A percentile compares a stretch with the other conserved stretches of the same genome.
Evolutionary conservation across 208 protist genomes (phyloP).

Genomic region (Leishmania major): DNA sequence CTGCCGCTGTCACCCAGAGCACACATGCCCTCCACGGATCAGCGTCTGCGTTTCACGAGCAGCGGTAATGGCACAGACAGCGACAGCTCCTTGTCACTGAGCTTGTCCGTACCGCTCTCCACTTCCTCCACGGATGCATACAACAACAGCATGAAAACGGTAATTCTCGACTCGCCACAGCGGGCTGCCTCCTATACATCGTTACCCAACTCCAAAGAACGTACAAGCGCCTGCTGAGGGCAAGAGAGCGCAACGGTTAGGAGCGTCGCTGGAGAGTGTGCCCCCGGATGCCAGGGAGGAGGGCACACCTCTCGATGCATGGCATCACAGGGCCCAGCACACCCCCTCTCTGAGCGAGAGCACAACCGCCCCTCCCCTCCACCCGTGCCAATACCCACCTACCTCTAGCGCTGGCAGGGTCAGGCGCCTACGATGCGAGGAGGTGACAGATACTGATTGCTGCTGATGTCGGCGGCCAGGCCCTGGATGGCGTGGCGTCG

Average conservation of each 20-base stretch:
- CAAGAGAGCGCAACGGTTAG: background rate
- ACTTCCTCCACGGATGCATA: background rate
- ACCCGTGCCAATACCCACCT: background rate
- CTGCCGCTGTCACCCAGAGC: background rate
- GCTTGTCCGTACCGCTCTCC: background rate
- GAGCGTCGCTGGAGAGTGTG: background rate
- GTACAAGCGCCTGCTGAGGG: conserved; percentile 11
- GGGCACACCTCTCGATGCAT: background rate
- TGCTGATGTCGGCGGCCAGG: background rate
- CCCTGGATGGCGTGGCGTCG: background rate
- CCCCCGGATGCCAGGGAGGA: background rate
- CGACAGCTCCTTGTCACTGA: background rate
- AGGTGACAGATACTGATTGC: background rate
- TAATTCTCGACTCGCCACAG: background rate
- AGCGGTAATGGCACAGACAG: background rate
- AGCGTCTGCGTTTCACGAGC: background rate
- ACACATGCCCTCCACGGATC: background rate
- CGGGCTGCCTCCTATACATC: conserved; percentile 9
- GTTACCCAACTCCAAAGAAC: conserved; percentile 10
- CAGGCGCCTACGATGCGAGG: background rate
- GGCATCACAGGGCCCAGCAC: background rate
- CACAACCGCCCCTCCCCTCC: too few species aligned
- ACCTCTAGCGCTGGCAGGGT: background rate
- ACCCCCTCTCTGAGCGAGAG: background rate
- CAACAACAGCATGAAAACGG: background rate